Evolutionary conservation across 768 basidiomycete species (phyloP).

Genomic region (Fistulinella prunicolor): DNA sequence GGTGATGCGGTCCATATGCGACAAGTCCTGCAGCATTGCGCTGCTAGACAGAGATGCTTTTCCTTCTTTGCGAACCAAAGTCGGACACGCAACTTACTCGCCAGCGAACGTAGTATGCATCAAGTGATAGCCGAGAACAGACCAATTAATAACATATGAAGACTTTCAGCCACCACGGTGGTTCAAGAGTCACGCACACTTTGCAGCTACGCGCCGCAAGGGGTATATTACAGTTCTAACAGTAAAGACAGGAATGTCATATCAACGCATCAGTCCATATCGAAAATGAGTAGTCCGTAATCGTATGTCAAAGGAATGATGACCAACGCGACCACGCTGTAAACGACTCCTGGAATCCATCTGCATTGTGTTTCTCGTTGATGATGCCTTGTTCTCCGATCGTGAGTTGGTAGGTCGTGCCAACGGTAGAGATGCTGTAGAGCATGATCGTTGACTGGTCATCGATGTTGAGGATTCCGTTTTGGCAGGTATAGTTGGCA

Average conservation of each 20-base stretch:
- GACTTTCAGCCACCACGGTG: too few species aligned
- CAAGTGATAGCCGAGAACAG: too few species aligned
- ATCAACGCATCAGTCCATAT: too few species aligned
- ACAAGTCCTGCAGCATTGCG: conserved; percentile 89
- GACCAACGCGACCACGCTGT: conserved; percentile 35
- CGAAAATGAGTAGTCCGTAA: too few species aligned
- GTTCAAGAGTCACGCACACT: too few species aligned
- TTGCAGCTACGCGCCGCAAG: too few species aligned
- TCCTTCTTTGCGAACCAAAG: conserved; percentile 5
- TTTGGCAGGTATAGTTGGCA: conserved; percentile 38
- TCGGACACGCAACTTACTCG: conserved; percentile 14
- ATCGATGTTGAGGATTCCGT: conserved; percentile 42
- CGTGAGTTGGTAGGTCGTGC: conserved; percentile 40
- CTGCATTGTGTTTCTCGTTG: conserved; percentile 34
- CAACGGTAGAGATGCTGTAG: conserved; percentile 49
- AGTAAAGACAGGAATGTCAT: not conserved
- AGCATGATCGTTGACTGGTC: conserved; percentile 38
- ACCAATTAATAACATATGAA: too few species aligned
- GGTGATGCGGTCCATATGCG: conserved; percentile 94
- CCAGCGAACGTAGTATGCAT: not conserved
- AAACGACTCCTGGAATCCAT: conserved; percentile 45
- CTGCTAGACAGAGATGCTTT: conserved; percentile 34
- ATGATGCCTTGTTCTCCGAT: conserved; percentile 36
- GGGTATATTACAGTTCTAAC: not conserved
- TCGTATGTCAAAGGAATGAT: conserved; percentile 4